phyloP scores from a whole-genome alignment of 305 asterid species.

The Fraxinus baroniana region DNA sequence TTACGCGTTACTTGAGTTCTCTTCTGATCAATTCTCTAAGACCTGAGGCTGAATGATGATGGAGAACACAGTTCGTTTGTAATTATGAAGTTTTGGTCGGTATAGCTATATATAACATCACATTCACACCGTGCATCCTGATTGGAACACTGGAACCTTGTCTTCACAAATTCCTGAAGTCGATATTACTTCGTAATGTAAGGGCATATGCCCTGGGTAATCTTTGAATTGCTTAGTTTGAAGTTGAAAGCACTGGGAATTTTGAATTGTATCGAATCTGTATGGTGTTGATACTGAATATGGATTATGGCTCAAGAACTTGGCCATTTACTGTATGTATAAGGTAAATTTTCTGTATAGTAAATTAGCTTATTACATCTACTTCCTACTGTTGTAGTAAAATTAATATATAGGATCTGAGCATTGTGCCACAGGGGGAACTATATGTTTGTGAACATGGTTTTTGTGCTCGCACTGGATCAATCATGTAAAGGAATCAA shows the following conservation, averaged over 20 bases:
- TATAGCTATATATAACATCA: not conserved
- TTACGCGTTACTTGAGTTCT: conserved; percentile 39
- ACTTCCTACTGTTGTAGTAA: conserved; percentile 9
- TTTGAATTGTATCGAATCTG: conserved; percentile 30
- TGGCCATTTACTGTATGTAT: conserved; percentile 27
- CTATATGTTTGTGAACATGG: not conserved
- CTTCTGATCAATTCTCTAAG: conserved; percentile 32
- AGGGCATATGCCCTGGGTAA: conserved; percentile 3
- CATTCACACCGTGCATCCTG: not conserved
- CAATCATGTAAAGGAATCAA: not conserved
- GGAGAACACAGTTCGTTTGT: conserved; percentile 13
- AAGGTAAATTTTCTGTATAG: conserved; percentile 30
- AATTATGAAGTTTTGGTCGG: conserved; percentile 10
- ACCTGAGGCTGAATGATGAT: conserved; percentile 36
- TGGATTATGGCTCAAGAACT: conserved; percentile 2
- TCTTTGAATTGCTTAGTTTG: conserved; percentile 9
- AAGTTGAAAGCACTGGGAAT: conserved; percentile 26
- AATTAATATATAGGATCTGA: conserved; percentile 12
- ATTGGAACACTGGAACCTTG: not conserved
- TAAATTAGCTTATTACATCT: conserved; percentile 10
- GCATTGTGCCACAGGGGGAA: not conserved
- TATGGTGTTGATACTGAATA: conserved; percentile 19
- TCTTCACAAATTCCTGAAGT: not conserved
- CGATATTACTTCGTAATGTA: not conserved
- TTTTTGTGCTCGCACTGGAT: not conserved